Evolutionary conservation across 129 eudicot species (phyloP).

Genomic region (Pittosporum tobira): DNA sequence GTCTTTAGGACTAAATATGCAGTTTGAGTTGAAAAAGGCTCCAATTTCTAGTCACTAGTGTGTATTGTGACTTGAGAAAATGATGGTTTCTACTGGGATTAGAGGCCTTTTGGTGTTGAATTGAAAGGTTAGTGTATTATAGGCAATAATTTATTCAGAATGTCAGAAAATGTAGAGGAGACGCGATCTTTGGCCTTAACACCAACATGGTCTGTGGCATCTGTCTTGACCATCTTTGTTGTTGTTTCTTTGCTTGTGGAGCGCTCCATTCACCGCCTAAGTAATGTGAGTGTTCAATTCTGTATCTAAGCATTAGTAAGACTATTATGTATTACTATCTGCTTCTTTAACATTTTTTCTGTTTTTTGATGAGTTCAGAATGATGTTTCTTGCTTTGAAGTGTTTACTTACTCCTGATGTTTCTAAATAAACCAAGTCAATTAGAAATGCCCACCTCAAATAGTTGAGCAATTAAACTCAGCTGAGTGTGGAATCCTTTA

Average conservation of each 20-base stretch:
- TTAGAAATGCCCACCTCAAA: background rate
- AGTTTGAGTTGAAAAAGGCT: background rate
- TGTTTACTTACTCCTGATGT: background rate
- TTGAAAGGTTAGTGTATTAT: background rate
- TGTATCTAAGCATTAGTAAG: no score
- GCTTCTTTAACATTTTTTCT: background rate
- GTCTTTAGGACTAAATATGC: background rate
- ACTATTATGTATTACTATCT: no score
- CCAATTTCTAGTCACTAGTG: background rate
- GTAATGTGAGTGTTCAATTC: conserved; percentile 58
- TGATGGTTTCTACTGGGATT: background rate
- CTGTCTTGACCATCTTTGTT: conserved; percentile 88
- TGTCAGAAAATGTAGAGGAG: conserved; percentile 43
- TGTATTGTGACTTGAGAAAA: background rate
- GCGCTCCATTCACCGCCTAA: conserved; percentile 77
- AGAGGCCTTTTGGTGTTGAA: background rate
- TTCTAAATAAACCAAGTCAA: no score
- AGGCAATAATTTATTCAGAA: background rate
- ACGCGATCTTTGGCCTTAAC: conserved; percentile 87
- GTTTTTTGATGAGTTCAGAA: background rate
- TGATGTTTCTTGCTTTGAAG: background rate
- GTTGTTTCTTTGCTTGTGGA: conserved; percentile 95
- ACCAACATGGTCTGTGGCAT: conserved; percentile 99
- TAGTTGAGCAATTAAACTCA: no score
- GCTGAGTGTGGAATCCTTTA: no score